These are phyloP conservation scores for Colletotrichum eremochloae DNA, from an alignment of 2,329 filamentous ascomycete genomes.

Conservation along the genomic window DNA sequence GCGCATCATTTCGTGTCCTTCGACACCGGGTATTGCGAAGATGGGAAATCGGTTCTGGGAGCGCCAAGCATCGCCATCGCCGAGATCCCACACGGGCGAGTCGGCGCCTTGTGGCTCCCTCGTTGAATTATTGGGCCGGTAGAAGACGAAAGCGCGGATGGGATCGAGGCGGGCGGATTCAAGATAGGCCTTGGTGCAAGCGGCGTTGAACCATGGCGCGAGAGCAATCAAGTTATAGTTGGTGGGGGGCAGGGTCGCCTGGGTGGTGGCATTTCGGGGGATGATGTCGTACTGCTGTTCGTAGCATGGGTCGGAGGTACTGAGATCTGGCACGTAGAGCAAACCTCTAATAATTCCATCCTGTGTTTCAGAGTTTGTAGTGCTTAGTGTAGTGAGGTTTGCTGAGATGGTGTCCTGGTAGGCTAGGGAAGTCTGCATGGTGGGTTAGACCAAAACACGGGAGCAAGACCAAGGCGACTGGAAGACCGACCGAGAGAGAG, in stretches of 20 bases:
- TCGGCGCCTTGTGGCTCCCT: slow-evolving; percentile 74
- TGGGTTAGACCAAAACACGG: slow-evolving; percentile 41
- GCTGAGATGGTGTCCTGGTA: slow-evolving; percentile 64
- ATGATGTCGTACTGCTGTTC: slow-evolving; percentile 74
- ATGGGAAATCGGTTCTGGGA: slow-evolving; percentile 80
- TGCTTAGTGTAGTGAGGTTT: slow-evolving; percentile 83
- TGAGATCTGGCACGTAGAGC: slow-evolving; percentile 85
- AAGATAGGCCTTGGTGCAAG: slow-evolving; percentile 82
- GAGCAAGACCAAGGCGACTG: slow-evolving; percentile 1
- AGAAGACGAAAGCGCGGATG: slow-evolving; percentile 74
- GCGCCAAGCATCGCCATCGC: slow-evolving; percentile 80
- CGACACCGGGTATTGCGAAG: slow-evolving; percentile 80
- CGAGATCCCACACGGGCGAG: slow-evolving; percentile 77
- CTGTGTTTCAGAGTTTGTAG: slow-evolving; percentile 70
- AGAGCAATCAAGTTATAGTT: slow-evolving; percentile 84
- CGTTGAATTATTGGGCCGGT: slow-evolving; percentile 68
- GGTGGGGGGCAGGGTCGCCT: slow-evolving; percentile 74
- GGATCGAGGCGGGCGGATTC: slow-evolving; percentile 69
- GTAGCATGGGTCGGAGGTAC: slow-evolving; percentile 70
- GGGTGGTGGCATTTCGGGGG: slow-evolving; percentile 80
- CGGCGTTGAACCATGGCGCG: slow-evolving; percentile 84
- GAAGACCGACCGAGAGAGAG: slow-evolving; percentile 63
- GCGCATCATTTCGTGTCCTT: slow-evolving; percentile 77
- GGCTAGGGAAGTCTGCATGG: slow-evolving; percentile 55
- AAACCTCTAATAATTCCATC: slow-evolving; percentile 80